Base-by-base conservation (phyloP, 352 stramenopile species). In the Pythium phragmitis region DNA sequence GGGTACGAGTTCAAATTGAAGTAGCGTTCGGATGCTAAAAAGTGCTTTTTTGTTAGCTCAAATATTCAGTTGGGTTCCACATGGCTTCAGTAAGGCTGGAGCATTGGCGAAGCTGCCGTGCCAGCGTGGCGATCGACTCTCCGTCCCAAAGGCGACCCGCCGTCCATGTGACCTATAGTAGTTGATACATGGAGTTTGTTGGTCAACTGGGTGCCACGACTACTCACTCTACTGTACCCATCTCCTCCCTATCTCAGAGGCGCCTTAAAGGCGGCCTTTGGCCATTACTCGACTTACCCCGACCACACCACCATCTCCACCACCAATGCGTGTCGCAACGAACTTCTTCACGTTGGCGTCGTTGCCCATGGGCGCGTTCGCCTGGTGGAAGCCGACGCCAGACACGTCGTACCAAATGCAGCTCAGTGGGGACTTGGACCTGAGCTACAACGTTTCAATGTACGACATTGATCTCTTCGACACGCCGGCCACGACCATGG, bases 391-490 rank as follows among this genome's bases (percentile, higher is more conserved):
- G 56, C 73, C 70, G 14, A 72, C 58, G 17, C 68, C 70, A 0
- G 70, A 66, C 14, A 75, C 69, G 0, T 76, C 73, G 34, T 77
- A 75, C 53, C 62, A 77, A 51, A 80, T 75, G 41, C 72, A 79
- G n/a, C 72, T 79, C 34, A 70, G 16, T 8, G 72, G 68, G 7
- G 60, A 57, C 2, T 48, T 76, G 7, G 69, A 82, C 16, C 53
- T 73, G 21, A 57, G 46, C 14, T 74, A 73, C 45, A 56, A 82
- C 36, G 68, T 74, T 17, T 60, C 60, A 26, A 77, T 73, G 69
- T 76, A 77, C 68, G 66, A 79, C 52, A 70, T 75, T 46, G 74
- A 82, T 30, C 67, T 80, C 58, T 77, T 74, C 52, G 69, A 77
- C 46, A 78, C 66, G 28, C 62, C 68, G 26, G 58, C 58, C 36